These are phyloP conservation scores for Fusarium vanettenii DNA, from an alignment of 2,329 filamentous ascomycete species.

Conservation along the genomic window DNA sequence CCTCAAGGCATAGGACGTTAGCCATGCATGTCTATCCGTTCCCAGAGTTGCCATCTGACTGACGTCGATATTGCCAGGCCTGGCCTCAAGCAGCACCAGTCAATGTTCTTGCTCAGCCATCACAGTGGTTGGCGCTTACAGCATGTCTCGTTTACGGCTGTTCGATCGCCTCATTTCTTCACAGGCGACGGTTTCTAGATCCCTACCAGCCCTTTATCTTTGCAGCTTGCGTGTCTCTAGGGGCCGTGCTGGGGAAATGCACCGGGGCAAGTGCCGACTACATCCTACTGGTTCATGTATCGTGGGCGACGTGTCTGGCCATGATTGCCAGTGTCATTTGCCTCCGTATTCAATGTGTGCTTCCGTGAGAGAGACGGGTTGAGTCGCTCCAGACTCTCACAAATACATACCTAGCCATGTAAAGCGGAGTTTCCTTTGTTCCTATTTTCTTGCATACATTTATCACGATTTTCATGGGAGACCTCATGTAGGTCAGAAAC, in stretches of 20 bases:
- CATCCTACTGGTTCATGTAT: conserved; percentile 39
- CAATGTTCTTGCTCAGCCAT: conserved; percentile 21
- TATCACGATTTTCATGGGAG: not conserved
- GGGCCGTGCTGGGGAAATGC: conserved; percentile 28
- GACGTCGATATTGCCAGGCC: conserved; percentile 27
- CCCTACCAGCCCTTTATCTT: conserved; percentile 32
- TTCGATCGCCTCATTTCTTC: conserved; percentile 39
- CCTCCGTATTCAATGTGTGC: conserved; percentile 12
- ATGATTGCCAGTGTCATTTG: conserved; percentile 36
- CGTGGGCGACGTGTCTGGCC: conserved; percentile 41
- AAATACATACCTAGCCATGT: not conserved
- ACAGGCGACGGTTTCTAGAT: conserved; percentile 34
- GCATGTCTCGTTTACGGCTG: conserved; percentile 41
- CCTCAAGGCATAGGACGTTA: not conserved
- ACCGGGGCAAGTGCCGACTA: conserved; percentile 36
- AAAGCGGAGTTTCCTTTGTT: not conserved
- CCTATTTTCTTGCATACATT: not conserved
- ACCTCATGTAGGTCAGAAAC: not conserved
- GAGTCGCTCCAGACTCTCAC: not conserved
- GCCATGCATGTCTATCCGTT: not conserved
- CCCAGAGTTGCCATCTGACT: conserved; percentile 18
- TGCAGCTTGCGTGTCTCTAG: conserved; percentile 27
- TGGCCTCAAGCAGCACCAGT: conserved; percentile 21
- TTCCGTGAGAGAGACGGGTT: conserved; percentile 3
- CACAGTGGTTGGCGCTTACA: conserved; percentile 35